Base-by-base conservation (phyloP, 805 yeast genomes). In the Hanseniaspora opuntiae region DNA sequence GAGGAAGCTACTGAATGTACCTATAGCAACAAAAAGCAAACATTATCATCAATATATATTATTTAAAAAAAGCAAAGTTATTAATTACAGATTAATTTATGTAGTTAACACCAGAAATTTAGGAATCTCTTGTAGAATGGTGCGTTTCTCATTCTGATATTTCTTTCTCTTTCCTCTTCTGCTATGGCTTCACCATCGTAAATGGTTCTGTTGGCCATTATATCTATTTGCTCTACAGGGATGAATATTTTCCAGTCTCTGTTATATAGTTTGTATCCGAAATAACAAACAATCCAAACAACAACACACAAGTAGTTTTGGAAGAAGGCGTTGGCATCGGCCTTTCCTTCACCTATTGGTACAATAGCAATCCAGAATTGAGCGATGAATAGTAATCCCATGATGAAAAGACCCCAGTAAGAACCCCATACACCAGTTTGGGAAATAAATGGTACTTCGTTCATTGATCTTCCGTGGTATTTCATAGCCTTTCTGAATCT, bases 351-450 rank as follows among this genome's bases (percentile, higher is more conserved):
- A 57, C 79, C 78, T 47, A 79, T 62, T 54, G 95, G 95, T 73
- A 72, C 84, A 41, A 85, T 68, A 7, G 93, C 89, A 56, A 82
- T 73, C 81, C 84, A 81, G 63, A 81, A 78, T 61, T 79, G 84
- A 2, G 80, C 82, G 49, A 74, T 65, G 25, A 80, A 60, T 28
- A 80, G 72, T 55, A 79, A 68, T 9, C 69, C 52, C 62, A 79
- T 75, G 58, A 81, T 65, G 12, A 70, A 51, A 12, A 75, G 62
- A 7, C 79, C 81, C 61, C 71, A 73, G 60, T 67, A 71, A 1
- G 83, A 78, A 8, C 82, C 83, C 62, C 64, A 67, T 10, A 70
- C 63, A 51, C 84, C 83, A 25, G 71, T 66, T 62, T 71, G 76
- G 14, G 83, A 72, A 39, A 60, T 63, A 65, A 71, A 79, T 2